Evolutionary conservation across 306 rosid species (phyloP).

Genomic region (Cucurbita pepo): DNA sequence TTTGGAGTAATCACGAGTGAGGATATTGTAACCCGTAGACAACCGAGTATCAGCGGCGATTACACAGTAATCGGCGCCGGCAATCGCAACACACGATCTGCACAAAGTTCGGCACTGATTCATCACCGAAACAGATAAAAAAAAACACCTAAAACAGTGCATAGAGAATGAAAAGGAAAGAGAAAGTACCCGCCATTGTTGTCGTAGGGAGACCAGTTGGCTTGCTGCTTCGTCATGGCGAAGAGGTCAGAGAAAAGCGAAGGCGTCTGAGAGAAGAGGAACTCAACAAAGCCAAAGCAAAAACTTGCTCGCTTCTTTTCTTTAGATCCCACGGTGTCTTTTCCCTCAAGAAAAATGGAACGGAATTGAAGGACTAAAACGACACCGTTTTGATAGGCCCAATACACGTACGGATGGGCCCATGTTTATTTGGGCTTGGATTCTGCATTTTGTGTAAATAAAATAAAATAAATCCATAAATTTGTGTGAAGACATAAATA

Average conservation of each 20-base stretch:
- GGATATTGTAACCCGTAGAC: slow-evolving; percentile 90
- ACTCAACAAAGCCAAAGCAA: background rate
- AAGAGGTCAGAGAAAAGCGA: slow-evolving; percentile 1
- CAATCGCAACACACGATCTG: slow-evolving; percentile 89
- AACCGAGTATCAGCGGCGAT: slow-evolving; percentile 87
- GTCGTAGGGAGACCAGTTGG: slow-evolving; percentile 94
- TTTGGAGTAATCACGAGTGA: slow-evolving; percentile 90
- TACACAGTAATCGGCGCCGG: slow-evolving; percentile 90
- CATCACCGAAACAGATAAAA: background rate
- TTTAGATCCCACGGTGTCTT: slow-evolving; percentile 35
- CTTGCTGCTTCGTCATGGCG: slow-evolving; percentile 66
- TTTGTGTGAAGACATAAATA: no score
- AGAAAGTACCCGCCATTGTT: slow-evolving; percentile 80
- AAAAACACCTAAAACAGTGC: background rate
- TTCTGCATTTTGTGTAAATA: background rate
- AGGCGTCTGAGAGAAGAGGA: background rate
- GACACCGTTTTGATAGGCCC: background rate
- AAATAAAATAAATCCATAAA: background rate
- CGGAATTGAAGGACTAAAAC: background rate
- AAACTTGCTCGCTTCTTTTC: background rate
- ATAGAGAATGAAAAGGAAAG: background rate
- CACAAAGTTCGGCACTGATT: background rate
- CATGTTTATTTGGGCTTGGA: background rate
- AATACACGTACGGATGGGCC: background rate
- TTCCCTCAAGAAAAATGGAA: slow-evolving; percentile 28